Base-by-base conservation (phyloP, 1,139 yeast genomes). In the Arxiozyma bovina region DNA sequence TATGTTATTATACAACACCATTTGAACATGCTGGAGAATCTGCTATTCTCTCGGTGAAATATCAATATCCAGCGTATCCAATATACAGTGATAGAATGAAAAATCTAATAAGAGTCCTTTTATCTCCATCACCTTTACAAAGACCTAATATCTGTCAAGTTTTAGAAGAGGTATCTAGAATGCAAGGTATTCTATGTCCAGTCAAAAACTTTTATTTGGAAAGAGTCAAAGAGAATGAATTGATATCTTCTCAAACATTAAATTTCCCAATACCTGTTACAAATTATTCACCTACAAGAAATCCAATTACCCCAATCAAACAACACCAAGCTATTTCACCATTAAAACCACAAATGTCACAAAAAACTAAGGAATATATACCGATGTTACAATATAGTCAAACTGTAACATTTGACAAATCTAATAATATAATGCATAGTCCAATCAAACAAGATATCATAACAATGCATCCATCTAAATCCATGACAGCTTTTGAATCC, bases 1-100 rank as follows among this genome's bases (percentile, higher is more conserved):
- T 86, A 54, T 85, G 93, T 68, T 86, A 83, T 65, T 86, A 84
- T 65, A 86, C 85, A 1, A 86, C 94, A 1, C 94, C 94, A 0
- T 86, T 86, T 67, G 94, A 86, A 67, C 77, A 81, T 43, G 75
- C 73, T 34, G 93, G 91, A 6, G 90, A 85, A 58, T 73, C 81
- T 54, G 91, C 93, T 30, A 85, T 86, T 38, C 69, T 85, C 49
- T 84, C 83, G 65, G 88, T 88, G 3, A 75, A 78, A 23, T 85
- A 76, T 63, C 82, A 79, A 58, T 84, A 83, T 59, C 86, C 85
- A 17, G 62, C 69, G 22, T 64, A 64, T 40, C 82, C 83, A 0
- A 61, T 58, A 1, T 77, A 75, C 57, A 74, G 80, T 18, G 70
- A 69, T 50, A 72, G 83, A 45, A 67, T 86, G 61, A 83, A 81